A percentile compares a stretch with the other conserved stretches of the same genome.
These are phyloP conservation scores for Globisporangium cylindrosporum DNA, from an alignment of 352 stramenopile genomes.

Conservation along the genomic window DNA sequence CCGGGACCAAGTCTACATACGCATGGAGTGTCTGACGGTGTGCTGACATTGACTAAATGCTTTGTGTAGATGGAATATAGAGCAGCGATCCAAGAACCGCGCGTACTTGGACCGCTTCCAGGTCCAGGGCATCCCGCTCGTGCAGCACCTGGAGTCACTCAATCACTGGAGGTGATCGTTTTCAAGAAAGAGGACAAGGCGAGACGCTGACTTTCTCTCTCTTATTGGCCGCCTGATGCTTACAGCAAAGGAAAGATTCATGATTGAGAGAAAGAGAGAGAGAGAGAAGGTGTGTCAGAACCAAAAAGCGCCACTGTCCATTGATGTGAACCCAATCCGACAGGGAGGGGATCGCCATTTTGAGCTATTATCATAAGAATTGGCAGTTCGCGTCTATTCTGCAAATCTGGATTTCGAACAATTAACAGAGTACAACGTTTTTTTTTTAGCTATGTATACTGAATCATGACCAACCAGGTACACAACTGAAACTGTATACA, in stretches of 20 bases:
- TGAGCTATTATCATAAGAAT: neutral
- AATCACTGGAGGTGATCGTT: conserved; percentile 32
- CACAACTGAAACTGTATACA: no score
- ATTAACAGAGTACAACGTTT: neutral
- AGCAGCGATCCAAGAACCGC: conserved; percentile 48
- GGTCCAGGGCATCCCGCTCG: conserved; percentile 61
- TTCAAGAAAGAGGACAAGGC: neutral
- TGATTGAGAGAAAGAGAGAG: no score
- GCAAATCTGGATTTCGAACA: neutral
- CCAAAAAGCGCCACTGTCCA: no score
- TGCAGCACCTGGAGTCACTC: conserved; percentile 54
- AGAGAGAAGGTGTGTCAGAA: neutral
- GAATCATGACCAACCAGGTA: no score
- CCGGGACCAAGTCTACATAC: neutral
- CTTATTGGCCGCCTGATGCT: no score
- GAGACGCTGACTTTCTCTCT: neutral
- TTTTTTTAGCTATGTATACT: no score
- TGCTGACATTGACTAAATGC: neutral
- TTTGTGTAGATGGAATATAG: conserved; percentile 44
- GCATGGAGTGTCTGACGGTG: neutral
- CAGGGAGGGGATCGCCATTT: neutral
- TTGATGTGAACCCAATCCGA: neutral
- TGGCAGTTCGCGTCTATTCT: neutral
- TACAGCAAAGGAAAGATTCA: neutral
- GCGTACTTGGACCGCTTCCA: conserved; percentile 55